A percentile compares a stretch with the other conserved stretches of the same genome.
These are phyloP conservation scores for Toxoplasma gondii DNA, from an alignment of 169 alveolate species.

Conservation along the genomic window DNA sequence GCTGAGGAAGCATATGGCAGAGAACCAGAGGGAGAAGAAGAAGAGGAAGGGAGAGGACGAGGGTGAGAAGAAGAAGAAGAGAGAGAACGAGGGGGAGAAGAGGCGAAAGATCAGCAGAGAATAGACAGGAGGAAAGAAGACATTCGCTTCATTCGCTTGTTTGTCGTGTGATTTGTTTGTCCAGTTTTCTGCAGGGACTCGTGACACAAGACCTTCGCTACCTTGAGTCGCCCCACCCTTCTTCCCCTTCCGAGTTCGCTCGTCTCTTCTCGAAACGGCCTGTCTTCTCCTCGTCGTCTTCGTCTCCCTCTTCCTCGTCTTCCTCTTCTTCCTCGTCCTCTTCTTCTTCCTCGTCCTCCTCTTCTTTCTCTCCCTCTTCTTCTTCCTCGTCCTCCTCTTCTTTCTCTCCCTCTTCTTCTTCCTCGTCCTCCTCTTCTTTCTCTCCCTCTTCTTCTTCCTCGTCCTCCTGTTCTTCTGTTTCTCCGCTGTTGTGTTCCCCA, in stretches of 20 bases:
- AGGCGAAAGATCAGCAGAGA: too few relatives aligned
- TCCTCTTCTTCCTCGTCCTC: background rate
- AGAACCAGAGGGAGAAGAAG: background rate
- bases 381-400: background rate
- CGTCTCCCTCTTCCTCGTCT: background rate
- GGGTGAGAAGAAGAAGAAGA: too few relatives aligned
- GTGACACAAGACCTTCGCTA: constrained; percentile 26
- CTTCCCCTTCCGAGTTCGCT: background rate
- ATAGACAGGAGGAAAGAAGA: too few relatives aligned
- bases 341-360: background rate
- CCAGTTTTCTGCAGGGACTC: constrained; percentile 22
- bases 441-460: background rate
- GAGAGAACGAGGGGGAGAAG: too few relatives aligned
- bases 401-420: background rate
- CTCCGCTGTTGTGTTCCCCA: background rate
- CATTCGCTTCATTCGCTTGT: background rate
- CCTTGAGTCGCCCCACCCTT: background rate
- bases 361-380: background rate
- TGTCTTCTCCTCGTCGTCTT: background rate
- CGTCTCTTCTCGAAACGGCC: background rate
- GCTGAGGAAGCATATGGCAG: too few relatives aligned
- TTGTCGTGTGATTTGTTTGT: background rate
- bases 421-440: background rate
- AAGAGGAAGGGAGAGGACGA: background rate
- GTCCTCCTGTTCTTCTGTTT: background rate